These are phyloP conservation scores for Boletus vinaceobasis DNA, from an alignment of 768 basidiomycete species.

Conservation along the genomic window DNA sequence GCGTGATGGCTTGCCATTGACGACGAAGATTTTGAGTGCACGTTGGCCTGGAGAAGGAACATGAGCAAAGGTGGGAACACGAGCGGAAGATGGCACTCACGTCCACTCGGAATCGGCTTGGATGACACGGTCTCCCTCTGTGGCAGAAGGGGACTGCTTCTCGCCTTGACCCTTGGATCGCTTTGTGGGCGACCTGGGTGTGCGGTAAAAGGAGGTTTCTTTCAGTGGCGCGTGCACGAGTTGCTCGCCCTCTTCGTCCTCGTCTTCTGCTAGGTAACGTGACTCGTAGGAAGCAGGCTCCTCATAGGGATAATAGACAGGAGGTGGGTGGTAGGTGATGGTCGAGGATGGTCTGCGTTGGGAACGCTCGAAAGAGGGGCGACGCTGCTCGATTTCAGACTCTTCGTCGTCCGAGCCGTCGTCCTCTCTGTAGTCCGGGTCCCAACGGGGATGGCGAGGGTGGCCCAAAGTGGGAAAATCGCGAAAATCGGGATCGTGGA, in stretches of 20 bases:
- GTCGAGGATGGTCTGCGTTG: conserved; percentile 25
- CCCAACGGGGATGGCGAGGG: conserved; percentile 34
- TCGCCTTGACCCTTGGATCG: conserved; percentile 16
- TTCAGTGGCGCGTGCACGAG: conserved; percentile 24
- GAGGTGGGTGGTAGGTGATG: conserved; percentile 19
- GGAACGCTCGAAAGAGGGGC: conserved; percentile 19
- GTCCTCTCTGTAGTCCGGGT: conserved; percentile 28
- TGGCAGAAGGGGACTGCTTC: conserved; percentile 7
- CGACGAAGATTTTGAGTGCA: conserved; percentile 51
- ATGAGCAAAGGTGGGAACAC: background rate
- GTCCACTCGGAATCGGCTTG: conserved; percentile 30
- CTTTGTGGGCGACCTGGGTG: conserved; percentile 22
- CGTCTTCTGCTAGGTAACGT: conserved; percentile 23
- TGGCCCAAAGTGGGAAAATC: conserved; percentile 48
- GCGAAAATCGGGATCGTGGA: conserved; percentile 67
- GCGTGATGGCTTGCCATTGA: conserved; percentile 59
- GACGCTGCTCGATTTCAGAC: conserved; percentile 12
- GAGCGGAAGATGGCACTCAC: conserved; percentile 21
- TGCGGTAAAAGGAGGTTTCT: conserved; percentile 19
- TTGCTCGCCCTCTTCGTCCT: conserved; percentile 23
- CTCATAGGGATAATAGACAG: conserved; percentile 25
- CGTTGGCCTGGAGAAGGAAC: conserved; percentile 43
- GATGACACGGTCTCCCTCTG: conserved; percentile 9
- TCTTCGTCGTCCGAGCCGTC: conserved; percentile 31
- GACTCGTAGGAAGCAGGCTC: conserved; percentile 32